These are phyloP conservation scores for Apiotrichum domesticum DNA, from an alignment of 1,284 basidiomycete genomes.

Conservation along the genomic window DNA sequence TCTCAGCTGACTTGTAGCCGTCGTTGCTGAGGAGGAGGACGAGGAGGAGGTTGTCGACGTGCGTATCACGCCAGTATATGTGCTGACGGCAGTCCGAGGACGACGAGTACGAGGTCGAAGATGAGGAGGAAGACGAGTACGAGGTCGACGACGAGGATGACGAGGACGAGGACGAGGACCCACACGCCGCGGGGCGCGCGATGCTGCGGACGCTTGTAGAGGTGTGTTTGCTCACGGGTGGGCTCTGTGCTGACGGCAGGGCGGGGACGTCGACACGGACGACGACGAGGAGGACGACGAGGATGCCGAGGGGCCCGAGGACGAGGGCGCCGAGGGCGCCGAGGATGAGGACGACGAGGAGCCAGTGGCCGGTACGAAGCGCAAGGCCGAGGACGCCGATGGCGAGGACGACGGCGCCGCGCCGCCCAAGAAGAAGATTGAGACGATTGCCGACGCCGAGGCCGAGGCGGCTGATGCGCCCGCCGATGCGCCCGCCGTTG, in stretches of 20 bases:
- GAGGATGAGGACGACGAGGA: too few relatives aligned
- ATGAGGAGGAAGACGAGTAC: slow-evolving; percentile 13
- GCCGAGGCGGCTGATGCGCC: background rate
- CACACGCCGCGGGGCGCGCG: slow-evolving; percentile 13
- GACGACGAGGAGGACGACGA: slow-evolving; percentile 17
- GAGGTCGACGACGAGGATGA: slow-evolving; percentile 10
- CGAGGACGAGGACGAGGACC: slow-evolving; percentile 16
- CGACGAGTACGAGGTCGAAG: slow-evolving; percentile 17
- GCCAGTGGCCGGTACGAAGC: slow-evolving; percentile 9
- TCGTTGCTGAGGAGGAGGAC: slow-evolving; percentile 2
- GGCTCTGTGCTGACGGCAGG: background rate
- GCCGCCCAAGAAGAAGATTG: slow-evolving; percentile 3
- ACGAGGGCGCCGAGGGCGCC: background rate
- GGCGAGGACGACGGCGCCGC: slow-evolving; percentile 4
- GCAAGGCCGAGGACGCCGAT: slow-evolving; percentile 12
- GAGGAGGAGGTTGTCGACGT: background rate
- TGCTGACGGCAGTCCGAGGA: slow-evolving; percentile 2
- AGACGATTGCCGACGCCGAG: background rate
- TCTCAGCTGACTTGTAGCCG: background rate
- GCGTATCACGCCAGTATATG: too few relatives aligned
- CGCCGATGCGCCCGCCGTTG: too few relatives aligned
- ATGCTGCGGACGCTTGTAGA: slow-evolving; percentile 16
- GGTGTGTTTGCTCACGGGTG: slow-evolving; percentile 5
- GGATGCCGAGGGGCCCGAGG: slow-evolving; percentile 2
- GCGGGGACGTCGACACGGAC: slow-evolving; percentile 7